Percentiles rank a stretch among this genome's conserved stretches.
phyloP scores from a whole-genome alignment of 1,139 yeast genomes.

The Scheffersomyces stambukii region DNA sequence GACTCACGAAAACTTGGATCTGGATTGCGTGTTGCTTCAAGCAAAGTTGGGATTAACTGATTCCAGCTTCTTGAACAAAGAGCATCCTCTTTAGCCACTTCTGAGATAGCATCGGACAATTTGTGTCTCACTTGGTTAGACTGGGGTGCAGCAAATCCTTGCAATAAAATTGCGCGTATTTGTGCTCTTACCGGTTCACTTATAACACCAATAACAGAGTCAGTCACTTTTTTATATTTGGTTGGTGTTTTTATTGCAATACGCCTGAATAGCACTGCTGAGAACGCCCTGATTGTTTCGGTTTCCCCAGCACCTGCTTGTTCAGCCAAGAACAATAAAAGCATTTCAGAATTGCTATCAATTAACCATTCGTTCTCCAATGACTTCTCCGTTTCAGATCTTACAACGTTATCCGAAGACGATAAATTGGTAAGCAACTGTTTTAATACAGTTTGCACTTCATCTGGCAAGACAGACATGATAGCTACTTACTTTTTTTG shows the following conservation, averaged over 20 bases:
- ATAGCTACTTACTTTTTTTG: constrained; percentile 2
- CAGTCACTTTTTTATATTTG: constrained; percentile 57
- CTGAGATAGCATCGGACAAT: constrained; percentile 90
- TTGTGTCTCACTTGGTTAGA: constrained; percentile 80
- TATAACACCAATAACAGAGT: constrained; percentile 73
- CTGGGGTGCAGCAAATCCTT: constrained; percentile 65
- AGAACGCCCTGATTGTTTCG: constrained; percentile 56
- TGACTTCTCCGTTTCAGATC: constrained; percentile 74
- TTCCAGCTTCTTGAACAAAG: constrained; percentile 61
- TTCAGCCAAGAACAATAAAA: constrained; percentile 77
- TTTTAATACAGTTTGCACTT: constrained; percentile 51
- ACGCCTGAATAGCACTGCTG: constrained; percentile 87
- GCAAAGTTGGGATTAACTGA: constrained; percentile 69
- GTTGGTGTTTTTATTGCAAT: constrained; percentile 76
- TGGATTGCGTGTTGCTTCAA: constrained; percentile 59
- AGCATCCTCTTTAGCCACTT: constrained; percentile 69
- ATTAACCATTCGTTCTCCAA: constrained; percentile 75
- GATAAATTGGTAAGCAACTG: constrained; percentile 65
- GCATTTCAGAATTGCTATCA: constrained; percentile 57
- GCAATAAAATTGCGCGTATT: constrained; percentile 61
- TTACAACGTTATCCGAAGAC: constrained; percentile 69
- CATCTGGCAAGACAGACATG: constrained; percentile 63
- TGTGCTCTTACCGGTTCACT: constrained; percentile 56
- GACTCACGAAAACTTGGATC: constrained; percentile 83
- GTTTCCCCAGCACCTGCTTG: constrained; percentile 62